phyloP scores from a whole-genome alignment of 2,329 filamentous ascomycete species.

The Stromatinia cepivora region DNA sequence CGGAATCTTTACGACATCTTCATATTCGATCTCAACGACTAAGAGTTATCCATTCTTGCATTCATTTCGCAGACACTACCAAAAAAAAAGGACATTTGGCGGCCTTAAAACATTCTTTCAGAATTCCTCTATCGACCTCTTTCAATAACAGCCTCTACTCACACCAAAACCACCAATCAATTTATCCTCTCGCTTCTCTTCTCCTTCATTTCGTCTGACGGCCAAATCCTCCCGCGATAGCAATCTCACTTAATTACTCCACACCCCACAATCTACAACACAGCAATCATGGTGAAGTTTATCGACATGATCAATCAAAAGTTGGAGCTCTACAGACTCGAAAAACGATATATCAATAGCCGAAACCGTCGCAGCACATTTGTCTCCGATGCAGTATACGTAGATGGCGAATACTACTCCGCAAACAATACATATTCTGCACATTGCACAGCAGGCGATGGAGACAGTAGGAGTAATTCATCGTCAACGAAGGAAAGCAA shows the following conservation, averaged over 20 bases:
- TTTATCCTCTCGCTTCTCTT: not conserved
- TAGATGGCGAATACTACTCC: conserved; percentile 80
- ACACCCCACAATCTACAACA: conserved; percentile 7
- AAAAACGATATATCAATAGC: conserved; percentile 90
- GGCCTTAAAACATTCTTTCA: not conserved
- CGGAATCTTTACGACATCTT: not conserved
- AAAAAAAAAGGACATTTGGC: not conserved
- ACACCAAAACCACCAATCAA: not conserved
- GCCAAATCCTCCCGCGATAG: conserved; percentile 7
- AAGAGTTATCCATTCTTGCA: not conserved
- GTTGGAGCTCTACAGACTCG: conserved; percentile 89
- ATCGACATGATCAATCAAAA: conserved; percentile 64
- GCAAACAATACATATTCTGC: conserved; percentile 16
- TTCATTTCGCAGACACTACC: not conserved
- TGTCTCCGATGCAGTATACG: conserved; percentile 84
- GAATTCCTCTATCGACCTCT: not conserved
- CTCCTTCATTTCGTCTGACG: not conserved
- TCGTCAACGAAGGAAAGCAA: conserved; percentile 15
- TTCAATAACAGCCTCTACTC: not conserved
- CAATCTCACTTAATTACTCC: conserved; percentile 1
- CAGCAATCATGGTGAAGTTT: conserved; percentile 44
- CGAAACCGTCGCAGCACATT: conserved; percentile 85
- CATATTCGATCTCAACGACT: not conserved
- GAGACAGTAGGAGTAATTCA: conserved; percentile 17
- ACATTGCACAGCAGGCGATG: conserved; percentile 21